phyloP scores from a whole-genome alignment of 2,329 filamentous ascomycete genomes.

The Colletotrichum somersetense region DNA sequence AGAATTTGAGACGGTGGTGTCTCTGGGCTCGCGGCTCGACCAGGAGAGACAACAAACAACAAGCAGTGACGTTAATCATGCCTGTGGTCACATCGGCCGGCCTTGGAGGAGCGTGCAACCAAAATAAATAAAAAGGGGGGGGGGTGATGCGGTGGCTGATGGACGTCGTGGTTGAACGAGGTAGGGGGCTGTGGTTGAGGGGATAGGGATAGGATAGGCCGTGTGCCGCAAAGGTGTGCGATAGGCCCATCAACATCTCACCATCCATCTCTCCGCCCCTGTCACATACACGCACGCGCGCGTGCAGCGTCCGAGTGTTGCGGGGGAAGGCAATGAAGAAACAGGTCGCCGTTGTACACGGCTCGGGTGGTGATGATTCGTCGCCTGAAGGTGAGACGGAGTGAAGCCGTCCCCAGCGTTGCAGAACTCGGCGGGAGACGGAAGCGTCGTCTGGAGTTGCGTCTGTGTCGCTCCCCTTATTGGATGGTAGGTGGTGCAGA shows the following conservation, averaged over 20 bases:
- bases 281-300: conserved; percentile 2
- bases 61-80: neutral
- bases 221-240: neutral
- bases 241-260: conserved; percentile 26
- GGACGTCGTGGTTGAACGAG: conserved; percentile 13
- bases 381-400: conserved; percentile 11
- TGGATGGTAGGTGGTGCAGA: neutral
- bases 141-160: conserved; percentile 13
- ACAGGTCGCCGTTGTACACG: neutral
- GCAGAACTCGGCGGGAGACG: conserved; percentile 11
- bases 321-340: conserved; percentile 2
- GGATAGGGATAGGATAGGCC: neutral
- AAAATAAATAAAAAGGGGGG: conserved; percentile 6
- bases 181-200: conserved; percentile 8
- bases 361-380: conserved; percentile 14
- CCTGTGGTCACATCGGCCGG: conserved; percentile 5
- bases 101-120: conserved; percentile 24
- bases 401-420: conserved; percentile 23
- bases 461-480: conserved; percentile 11
- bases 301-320: conserved; percentile 16
- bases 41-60: neutral
- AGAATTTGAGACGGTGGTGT: conserved; percentile 16
- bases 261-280: neutral
- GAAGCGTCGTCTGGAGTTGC: conserved; percentile 9
- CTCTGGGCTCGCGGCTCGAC: conserved; percentile 15